These are phyloP conservation scores for Dichomitus squalens DNA, from an alignment of 1,284 basidiomycete species.

Conservation along the genomic window DNA sequence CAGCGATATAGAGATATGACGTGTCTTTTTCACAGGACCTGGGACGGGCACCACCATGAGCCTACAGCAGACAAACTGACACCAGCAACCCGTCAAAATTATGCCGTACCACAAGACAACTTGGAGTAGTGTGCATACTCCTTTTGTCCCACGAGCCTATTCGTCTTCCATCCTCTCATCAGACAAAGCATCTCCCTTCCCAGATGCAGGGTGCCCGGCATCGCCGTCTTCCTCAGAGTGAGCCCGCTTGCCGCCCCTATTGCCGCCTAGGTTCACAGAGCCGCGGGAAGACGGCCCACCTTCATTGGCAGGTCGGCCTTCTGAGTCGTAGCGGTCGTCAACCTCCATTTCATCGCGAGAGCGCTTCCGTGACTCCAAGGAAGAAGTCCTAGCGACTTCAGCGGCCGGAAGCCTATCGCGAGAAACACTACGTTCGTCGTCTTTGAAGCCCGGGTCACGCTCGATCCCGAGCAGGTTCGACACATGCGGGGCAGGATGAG, in stretches of 20 bases:
- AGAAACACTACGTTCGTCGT: conserved; percentile 14
- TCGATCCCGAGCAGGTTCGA: conserved; percentile 27
- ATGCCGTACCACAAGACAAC: conserved; percentile 14
- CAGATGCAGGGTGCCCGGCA: conserved; percentile 16
- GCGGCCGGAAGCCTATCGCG: conserved; percentile 16
- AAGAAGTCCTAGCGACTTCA: conserved; percentile 10
- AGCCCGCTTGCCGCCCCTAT: conserved; percentile 58
- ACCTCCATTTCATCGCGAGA: conserved; percentile 64
- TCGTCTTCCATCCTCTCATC: conserved; percentile 36
- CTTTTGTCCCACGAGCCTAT: conserved; percentile 17
- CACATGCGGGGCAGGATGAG: conserved; percentile 16
- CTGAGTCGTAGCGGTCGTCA: conserved; percentile 38
- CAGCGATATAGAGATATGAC: conserved; percentile 16
- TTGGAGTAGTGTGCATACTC: conserved; percentile 8
- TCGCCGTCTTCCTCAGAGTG: conserved; percentile 42
- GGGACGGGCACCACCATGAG: conserved; percentile 9
- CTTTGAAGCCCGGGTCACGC: conserved; percentile 24
- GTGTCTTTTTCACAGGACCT: conserved; percentile 14
- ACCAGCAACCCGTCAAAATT: conserved; percentile 14
- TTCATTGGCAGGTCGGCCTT: conserved; percentile 25
- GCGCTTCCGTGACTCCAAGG: conserved; percentile 51
- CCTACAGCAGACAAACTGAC: conserved; percentile 12
- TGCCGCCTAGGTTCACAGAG: conserved; percentile 37
- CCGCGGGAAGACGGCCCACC: conserved; percentile 18
- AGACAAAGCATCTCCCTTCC: conserved; percentile 17